phyloP scores from a whole-genome alignment of 306 rosid species.

The Astragalus membranaceus region DNA sequence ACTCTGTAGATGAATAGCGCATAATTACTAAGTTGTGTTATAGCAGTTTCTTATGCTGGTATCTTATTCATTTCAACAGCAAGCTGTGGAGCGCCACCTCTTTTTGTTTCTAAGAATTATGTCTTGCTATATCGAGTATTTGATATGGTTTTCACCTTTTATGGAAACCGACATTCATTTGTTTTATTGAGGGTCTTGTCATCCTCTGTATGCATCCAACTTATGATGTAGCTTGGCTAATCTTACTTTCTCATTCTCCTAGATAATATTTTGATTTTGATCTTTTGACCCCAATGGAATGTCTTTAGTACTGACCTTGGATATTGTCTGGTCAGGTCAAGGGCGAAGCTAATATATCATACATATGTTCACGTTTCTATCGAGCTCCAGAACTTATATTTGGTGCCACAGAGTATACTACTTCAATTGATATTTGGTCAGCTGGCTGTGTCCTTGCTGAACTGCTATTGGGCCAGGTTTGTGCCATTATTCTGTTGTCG shows the following conservation, averaged over 20 bases:
- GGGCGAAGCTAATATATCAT: constrained; percentile 92
- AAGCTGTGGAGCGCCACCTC: background rate
- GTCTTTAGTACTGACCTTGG: constrained; percentile 15
- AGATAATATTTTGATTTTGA: background rate
- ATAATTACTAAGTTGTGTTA: background rate
- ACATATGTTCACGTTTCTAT: constrained; percentile 93
- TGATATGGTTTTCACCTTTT: background rate
- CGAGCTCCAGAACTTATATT: constrained; percentile 96
- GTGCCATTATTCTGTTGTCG: constrained; percentile 14
- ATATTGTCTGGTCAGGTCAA: constrained; percentile 46
- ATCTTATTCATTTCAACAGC: background rate
- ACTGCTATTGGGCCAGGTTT: constrained; percentile 94
- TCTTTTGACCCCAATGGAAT: background rate
- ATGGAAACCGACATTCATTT: background rate
- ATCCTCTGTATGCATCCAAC: background rate
- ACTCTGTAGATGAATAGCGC: background rate
- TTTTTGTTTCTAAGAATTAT: too few species aligned
- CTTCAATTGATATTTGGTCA: constrained; percentile 97
- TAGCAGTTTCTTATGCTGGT: background rate
- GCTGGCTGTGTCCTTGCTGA: constrained; percentile 99
- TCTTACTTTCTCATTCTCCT: background rate
- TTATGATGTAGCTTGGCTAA: background rate
- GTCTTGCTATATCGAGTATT: too few species aligned
- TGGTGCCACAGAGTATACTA: constrained; percentile 94
- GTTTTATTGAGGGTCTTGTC: background rate